Conservation (phyloP, 1,284 basidiomycete genomes). For the Wallemia ichthyophaga region DNA sequence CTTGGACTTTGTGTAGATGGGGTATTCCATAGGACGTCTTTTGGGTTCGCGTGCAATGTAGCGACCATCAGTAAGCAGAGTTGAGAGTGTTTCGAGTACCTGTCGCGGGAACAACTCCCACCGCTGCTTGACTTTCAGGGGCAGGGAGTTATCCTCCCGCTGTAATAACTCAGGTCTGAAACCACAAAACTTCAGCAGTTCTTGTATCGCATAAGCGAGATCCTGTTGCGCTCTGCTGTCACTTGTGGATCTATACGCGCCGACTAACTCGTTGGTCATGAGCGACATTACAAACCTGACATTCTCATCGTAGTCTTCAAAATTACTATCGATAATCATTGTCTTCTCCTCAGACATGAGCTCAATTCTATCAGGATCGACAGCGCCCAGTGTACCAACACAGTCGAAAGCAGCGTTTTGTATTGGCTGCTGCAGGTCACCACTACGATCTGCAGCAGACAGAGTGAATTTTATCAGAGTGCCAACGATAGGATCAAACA, state of each 20-base stretch:
- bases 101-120: slow-evolving; percentile 58
- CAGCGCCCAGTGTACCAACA: slow-evolving; percentile 72
- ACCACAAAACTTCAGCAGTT: slow-evolving; percentile 59
- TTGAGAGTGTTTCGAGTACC: slow-evolving; percentile 59
- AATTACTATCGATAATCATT: slow-evolving; percentile 53
- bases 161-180: slow-evolving; percentile 43
- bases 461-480: slow-evolving; percentile 39
- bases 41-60: slow-evolving; percentile 19
- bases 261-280: slow-evolving; percentile 57
- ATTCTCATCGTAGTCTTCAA: slow-evolving; percentile 48
- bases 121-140: slow-evolving; percentile 30
- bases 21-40: slow-evolving; percentile 19
- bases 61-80: slow-evolving; percentile 40
- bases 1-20: slow-evolving; percentile 41
- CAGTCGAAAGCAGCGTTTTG: slow-evolving; percentile 54
- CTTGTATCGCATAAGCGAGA: slow-evolving; percentile 76
- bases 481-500: slow-evolving; percentile 51
- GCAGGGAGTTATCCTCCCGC: slow-evolving; percentile 2
- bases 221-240: slow-evolving; percentile 75
- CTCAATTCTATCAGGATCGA: slow-evolving; percentile 82
- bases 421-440: slow-evolving; percentile 26
- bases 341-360: slow-evolving; percentile 28
- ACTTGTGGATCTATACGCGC: slow-evolving; percentile 73
- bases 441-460: slow-evolving; percentile 40
- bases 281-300: slow-evolving; percentile 56